Conservation (phyloP, 2,329 filamentous ascomycete genomes). For the Arthroderma sp. region DNA sequence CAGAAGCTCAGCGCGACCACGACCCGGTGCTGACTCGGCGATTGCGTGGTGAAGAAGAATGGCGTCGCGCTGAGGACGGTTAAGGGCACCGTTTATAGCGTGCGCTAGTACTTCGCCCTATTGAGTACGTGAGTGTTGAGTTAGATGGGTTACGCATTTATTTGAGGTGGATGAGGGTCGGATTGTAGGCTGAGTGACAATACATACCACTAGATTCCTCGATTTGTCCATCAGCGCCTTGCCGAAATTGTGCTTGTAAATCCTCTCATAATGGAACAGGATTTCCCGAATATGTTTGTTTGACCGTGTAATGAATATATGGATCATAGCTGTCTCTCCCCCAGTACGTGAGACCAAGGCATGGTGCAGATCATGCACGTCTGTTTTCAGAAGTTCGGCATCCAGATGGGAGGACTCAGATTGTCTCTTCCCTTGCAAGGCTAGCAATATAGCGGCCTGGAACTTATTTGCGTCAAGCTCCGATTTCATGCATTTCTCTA, state of each 20-base stretch:
- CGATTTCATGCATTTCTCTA: constrained; percentile 75
- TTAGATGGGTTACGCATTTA: no score
- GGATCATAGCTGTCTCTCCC: constrained; percentile 76
- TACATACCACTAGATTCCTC: constrained; percentile 77
- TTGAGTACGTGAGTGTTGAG: not conserved
- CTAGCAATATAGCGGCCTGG: constrained; percentile 71
- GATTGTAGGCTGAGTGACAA: not conserved
- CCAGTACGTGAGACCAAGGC: constrained; percentile 59
- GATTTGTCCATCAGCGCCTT: constrained; percentile 78
- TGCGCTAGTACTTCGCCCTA: constrained; percentile 91
- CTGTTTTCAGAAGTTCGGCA: constrained; percentile 48
- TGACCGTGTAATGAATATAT: constrained; percentile 66
- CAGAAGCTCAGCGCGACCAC: constrained; percentile 71
- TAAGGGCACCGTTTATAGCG: constrained; percentile 92
- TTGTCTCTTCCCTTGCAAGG: constrained; percentile 70
- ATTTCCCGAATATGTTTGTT: constrained; percentile 73
- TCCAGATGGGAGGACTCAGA: constrained; percentile 62
- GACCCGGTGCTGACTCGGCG: constrained; percentile 53
- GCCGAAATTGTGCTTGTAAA: constrained; percentile 69
- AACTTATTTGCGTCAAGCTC: constrained; percentile 96
- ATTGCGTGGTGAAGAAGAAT: constrained; percentile 84
- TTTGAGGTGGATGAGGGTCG: no score
- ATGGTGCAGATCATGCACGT: constrained; percentile 59
- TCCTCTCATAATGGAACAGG: constrained; percentile 59
- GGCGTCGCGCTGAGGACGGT: constrained; percentile 84